Percentiles rank a stretch among this genome's conserved stretches.
These are phyloP conservation scores for Globisporangium perplexum DNA, from an alignment of 352 stramenopile species.

Conservation along the genomic window DNA sequence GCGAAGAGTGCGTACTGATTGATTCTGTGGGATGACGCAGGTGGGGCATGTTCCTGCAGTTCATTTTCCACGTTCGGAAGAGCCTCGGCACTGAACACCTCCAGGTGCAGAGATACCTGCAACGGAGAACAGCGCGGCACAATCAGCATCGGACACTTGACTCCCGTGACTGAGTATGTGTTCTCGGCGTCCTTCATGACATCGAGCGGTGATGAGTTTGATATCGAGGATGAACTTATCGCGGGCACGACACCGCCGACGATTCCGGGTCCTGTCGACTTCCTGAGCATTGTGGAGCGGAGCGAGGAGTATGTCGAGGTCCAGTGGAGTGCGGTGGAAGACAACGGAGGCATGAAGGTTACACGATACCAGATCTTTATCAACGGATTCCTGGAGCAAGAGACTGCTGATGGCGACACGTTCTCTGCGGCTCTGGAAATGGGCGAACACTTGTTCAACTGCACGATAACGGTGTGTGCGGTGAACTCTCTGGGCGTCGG, in stretches of 20 bases:
- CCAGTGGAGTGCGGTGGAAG: constrained; percentile 33
- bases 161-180: constrained; percentile 26
- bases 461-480: constrained; percentile 30
- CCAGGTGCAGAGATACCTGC: constrained; percentile 21
- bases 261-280: constrained; percentile 24
- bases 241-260: constrained; percentile 27
- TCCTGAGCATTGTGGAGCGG: constrained; percentile 23
- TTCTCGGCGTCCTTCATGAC: constrained; percentile 25
- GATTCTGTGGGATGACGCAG: background rate
- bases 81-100: background rate
- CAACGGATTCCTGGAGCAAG: constrained; percentile 26
- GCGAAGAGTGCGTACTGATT: background rate
- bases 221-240: constrained; percentile 19
- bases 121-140: constrained; percentile 18
- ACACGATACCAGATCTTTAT: constrained; percentile 36
- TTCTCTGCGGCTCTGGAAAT: constrained; percentile 21
- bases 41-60: constrained; percentile 34
- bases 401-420: constrained; percentile 16
- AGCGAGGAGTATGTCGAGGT: constrained; percentile 27
- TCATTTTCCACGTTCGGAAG: constrained; percentile 6
- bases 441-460: background rate
- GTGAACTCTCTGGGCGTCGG: constrained; percentile 31
- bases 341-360: constrained; percentile 34
- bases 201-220: constrained; percentile 23
- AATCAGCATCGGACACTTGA: constrained; percentile 29